Evolutionary conservation across 495 filamentous ascomycete genomes (phyloP).

Genomic region (Hypoxylon rickii): DNA sequence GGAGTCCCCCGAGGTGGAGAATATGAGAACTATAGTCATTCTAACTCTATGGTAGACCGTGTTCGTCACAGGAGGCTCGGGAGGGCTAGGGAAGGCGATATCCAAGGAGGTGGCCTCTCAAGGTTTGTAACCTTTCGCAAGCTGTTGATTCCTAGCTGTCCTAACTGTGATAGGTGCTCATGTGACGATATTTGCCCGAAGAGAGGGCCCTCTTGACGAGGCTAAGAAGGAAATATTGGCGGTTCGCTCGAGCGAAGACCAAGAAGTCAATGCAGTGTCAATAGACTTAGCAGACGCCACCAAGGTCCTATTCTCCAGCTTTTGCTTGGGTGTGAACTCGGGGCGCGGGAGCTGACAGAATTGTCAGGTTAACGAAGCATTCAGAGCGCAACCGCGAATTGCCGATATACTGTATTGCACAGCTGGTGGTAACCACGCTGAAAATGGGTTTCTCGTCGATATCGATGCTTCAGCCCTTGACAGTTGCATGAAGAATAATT

Average conservation of each 20-base stretch:
- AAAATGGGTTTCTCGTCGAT: constrained; percentile 45
- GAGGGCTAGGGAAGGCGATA: constrained; percentile 38
- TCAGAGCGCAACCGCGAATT: constrained; percentile 26
- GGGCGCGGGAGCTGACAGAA: constrained; percentile 11
- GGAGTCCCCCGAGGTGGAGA: background rate
- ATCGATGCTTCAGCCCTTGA: constrained; percentile 36
- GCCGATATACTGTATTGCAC: constrained; percentile 42
- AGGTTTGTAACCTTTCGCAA: constrained; percentile 18
- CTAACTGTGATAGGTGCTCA: constrained; percentile 29
- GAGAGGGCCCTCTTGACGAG: constrained; percentile 26
- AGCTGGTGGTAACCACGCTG: constrained; percentile 41
- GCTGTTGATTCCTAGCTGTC: background rate
- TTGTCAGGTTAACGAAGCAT: constrained; percentile 21
- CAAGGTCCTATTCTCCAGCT: constrained; percentile 6
- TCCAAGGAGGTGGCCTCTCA: constrained; percentile 31
- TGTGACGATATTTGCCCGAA: constrained; percentile 31
- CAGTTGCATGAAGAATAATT: constrained; percentile 43
- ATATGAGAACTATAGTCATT: background rate
- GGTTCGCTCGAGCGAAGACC: constrained; percentile 7
- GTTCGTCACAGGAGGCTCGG: constrained; percentile 39
- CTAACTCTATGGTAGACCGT: constrained; percentile 27
- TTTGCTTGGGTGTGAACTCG: no score
- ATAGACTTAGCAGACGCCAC: constrained; percentile 26
- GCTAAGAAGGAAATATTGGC: constrained; percentile 32
- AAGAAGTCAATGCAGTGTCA: constrained; percentile 26